Conservation (phyloP, 495 filamentous ascomycete species). For the Aspergillus olivimuriae region DNA sequence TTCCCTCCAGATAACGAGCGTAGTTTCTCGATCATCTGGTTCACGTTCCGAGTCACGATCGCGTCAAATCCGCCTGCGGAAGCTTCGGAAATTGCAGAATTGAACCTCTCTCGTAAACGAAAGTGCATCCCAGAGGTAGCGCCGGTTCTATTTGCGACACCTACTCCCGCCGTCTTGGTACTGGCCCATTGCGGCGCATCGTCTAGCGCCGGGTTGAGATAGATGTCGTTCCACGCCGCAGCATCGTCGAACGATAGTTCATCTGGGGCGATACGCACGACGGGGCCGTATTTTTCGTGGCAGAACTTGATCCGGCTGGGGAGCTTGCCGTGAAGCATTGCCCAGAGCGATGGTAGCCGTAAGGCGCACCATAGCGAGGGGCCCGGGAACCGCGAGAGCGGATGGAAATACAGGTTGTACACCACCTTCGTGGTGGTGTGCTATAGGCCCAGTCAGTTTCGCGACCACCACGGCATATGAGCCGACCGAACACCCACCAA, state of each 20-base stretch:
- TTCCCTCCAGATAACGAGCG: not conserved
- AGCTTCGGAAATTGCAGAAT: not conserved
- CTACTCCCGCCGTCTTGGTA: not conserved
- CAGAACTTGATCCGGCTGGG: not conserved
- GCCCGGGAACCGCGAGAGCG: not conserved
- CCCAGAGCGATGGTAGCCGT: not conserved
- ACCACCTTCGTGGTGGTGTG: not conserved
- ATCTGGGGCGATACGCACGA: not conserved
- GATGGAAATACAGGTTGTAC: not conserved
- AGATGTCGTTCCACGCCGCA: not conserved
- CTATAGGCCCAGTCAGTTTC: not conserved
- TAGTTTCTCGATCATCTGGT: not conserved
- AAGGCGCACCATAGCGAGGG: not conserved
- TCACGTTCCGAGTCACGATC: not conserved
- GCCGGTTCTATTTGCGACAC: not conserved
- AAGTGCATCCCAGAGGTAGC: not conserved
- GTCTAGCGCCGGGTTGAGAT: not conserved
- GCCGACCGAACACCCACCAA: not conserved
- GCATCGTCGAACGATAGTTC: not conserved
- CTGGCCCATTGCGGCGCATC: not conserved
- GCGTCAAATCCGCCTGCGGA: not conserved
- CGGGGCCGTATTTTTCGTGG: not conserved
- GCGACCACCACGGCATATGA: not conserved
- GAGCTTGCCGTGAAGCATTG: not conserved
- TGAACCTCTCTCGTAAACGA: not conserved